A percentile compares a stretch with the other conserved stretches of the same genome.
These are phyloP conservation scores for Cladosporium sp. DNA, from an alignment of 2,329 filamentous ascomycete species.

Conservation along the genomic window DNA sequence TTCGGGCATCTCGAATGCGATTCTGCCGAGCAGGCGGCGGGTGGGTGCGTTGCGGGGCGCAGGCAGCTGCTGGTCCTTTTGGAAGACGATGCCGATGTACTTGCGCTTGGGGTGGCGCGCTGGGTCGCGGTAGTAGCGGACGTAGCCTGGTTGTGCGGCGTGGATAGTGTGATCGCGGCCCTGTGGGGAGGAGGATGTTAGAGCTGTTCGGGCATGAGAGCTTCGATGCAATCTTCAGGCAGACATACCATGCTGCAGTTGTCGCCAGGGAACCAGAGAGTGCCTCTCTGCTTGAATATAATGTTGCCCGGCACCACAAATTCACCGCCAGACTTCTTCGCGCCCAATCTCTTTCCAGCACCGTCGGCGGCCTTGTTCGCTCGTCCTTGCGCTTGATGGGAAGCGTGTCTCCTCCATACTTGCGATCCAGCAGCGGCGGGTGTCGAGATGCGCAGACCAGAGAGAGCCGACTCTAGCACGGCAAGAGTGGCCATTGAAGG, in stretches of 20 bases:
- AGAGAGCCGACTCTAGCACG: conserved; percentile 34
- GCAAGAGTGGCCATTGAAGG: conserved; percentile 32
- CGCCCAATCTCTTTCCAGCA: conserved; percentile 83
- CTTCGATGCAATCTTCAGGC: background rate
- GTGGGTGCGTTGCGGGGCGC: conserved; percentile 72
- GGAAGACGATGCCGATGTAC: conserved; percentile 91
- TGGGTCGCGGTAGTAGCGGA: conserved; percentile 95
- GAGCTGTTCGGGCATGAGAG: background rate
- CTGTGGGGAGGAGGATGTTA: conserved; percentile 22
- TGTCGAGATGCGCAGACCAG: conserved; percentile 33
- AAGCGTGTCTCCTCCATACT: conserved; percentile 52
- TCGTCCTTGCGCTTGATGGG: conserved; percentile 64
- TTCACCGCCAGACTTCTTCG: conserved; percentile 90
- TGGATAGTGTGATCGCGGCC: conserved; percentile 97
- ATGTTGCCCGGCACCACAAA: conserved; percentile 96
- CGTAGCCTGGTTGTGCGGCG: conserved; percentile 80
- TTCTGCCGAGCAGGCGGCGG: conserved; percentile 73
- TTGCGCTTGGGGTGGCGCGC: conserved; percentile 78
- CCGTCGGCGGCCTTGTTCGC: conserved; percentile 71
- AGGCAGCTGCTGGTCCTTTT: conserved; percentile 77
- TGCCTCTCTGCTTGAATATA: conserved; percentile 94
- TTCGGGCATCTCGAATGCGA: conserved; percentile 48
- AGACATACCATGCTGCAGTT: conserved; percentile 72
- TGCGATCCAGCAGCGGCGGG: conserved; percentile 19
- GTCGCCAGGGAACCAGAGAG: conserved; percentile 91